phyloP scores from a whole-genome alignment of 108 stramenopile genomes.

The Mediolabrus comicus region DNA sequence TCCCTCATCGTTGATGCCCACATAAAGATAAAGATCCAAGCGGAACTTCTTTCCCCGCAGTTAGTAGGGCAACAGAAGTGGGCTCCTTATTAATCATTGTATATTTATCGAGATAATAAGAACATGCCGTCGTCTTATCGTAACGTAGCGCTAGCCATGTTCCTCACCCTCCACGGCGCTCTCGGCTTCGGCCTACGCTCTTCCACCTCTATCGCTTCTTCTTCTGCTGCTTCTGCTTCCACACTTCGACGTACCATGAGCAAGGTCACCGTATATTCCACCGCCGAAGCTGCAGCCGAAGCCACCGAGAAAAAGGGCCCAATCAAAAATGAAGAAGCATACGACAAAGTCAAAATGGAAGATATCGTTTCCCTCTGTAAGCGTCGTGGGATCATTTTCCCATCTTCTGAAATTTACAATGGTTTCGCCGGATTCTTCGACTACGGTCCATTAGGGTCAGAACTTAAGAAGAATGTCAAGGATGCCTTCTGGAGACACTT shows the following conservation, averaged over 20 bases:
- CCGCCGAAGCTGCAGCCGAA: constrained; percentile 16
- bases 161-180: constrained; percentile 24
- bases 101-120: background rate
- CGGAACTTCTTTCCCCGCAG: background rate
- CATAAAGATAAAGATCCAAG: background rate
- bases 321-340: constrained; percentile 22
- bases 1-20: too few species aligned
- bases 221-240: background rate
- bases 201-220: background rate
- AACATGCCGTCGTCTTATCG: constrained; percentile 9
- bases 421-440: constrained; percentile 97
- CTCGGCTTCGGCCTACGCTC: constrained; percentile 29
- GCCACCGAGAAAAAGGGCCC: constrained; percentile 2
- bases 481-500: constrained; percentile 94
- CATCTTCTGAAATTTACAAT: constrained; percentile 95
- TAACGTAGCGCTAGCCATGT: constrained; percentile 33
- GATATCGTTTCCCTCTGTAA: constrained; percentile 93
- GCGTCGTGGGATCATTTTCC: constrained; percentile 95
- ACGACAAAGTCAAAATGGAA: constrained; percentile 70
- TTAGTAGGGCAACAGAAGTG: background rate
- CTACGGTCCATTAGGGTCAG: constrained; percentile 94
- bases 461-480: constrained; percentile 89
- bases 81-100: background rate
- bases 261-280: constrained; percentile 18
- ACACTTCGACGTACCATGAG: constrained; percentile 13